phyloP scores from a whole-genome alignment of 768 basidiomycete species.

The Phylloporus arenicola region DNA sequence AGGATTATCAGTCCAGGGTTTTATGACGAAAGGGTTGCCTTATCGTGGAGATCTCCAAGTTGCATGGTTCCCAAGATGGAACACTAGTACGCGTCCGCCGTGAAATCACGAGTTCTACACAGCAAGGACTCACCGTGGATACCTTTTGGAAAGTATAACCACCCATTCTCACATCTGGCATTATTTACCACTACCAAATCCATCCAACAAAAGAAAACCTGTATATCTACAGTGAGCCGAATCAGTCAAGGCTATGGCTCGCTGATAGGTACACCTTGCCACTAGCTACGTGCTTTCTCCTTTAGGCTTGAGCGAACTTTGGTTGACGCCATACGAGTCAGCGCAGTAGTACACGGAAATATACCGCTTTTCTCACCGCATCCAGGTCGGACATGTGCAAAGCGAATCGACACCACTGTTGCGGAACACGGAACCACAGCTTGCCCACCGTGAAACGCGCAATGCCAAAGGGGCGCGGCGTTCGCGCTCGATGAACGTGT shows the following conservation, averaged over 20 bases:
- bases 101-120: constrained; percentile 2
- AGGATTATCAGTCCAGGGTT: constrained; percentile 4
- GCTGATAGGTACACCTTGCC: constrained; percentile 1
- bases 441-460: constrained; percentile 1
- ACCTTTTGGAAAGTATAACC: background rate
- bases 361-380: background rate
- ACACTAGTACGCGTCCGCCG: background rate
- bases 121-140: constrained; percentile 3
- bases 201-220: background rate
- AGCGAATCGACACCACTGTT: background rate
- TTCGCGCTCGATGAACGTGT: constrained; percentile 4
- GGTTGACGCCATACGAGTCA: background rate
- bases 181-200: constrained; percentile 4
- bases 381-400: background rate
- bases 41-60: constrained; percentile 9
- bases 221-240: constrained; percentile 2
- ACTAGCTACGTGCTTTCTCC: constrained; percentile 3
- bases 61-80: background rate
- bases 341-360: background rate
- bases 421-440: background rate
- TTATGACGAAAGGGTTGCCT: constrained; percentile 2
- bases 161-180: background rate
- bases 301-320: background rate
- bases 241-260: constrained; percentile 17
- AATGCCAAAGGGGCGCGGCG: background rate